Base-by-base conservation (phyloP, 805 yeast genomes). In the Ogataea saltuana region DNA sequence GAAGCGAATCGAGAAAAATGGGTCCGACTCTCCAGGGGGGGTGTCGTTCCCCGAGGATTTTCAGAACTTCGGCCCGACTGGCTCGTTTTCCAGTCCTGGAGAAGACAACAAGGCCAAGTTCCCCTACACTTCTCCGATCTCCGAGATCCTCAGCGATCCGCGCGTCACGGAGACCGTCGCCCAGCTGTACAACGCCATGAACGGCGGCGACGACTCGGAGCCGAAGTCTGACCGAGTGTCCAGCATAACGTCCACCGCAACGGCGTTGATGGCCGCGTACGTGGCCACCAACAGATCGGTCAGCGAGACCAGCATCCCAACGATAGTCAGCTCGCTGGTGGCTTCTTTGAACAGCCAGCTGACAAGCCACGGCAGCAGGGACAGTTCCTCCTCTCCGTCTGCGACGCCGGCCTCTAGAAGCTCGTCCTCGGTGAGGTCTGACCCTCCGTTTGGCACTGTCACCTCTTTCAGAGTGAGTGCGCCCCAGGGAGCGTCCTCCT, bases 1-100 rank as follows among this genome's bases (percentile, higher is more conserved):
- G 44, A 80, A 78, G 56, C 67, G 95, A 41, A 29, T 68, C 71
- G 39, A 73, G 76, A 56, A 72, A 67, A 44, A 46, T 44, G 48
- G 43, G 11, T 33, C 45, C n/a, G 49, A 51, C 17, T 39, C 44
- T 12, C 8, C 4, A 10, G 39, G 29, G 7, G 29, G 19, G 7
- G 15, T 10, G 10, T 5, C 16, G 20, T n/a, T n/a, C n/a, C n/a
- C n/a, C n/a, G n/a, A n/a, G n/a, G n/a, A n/a, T n/a, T n/a, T n/a
- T n/a, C n/a, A n/a, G n/a, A n/a, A n/a, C n/a, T n/a, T n/a, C n/a
- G n/a, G n/a, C n/a, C n/a, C n/a, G n/a, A 25, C 12, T 18, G 28
- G 12, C 15, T 31, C 17, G 27, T 16, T 11, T 26, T 26, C 23
- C 25, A 15, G 16, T 11, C 15, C 11, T 12, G 12, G 7, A 8